Evolutionary conservation across 2,329 filamentous ascomycete species (phyloP), one percentile per base, ranked within the genome.

Genomic region (Apiospora arundinis): DNA sequence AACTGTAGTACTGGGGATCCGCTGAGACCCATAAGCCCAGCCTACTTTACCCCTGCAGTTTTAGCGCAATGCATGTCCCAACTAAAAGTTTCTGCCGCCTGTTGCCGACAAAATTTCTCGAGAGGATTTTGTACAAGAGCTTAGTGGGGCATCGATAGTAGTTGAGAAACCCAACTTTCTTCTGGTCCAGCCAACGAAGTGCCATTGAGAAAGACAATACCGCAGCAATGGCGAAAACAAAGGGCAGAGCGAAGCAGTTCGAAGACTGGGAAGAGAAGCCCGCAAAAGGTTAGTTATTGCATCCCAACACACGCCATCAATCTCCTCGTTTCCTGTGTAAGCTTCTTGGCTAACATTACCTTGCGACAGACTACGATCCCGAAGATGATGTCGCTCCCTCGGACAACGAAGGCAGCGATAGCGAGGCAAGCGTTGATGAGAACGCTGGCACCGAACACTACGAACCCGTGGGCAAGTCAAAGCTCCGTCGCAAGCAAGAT

Each of bases 401-500:
- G 73, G 86, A 86, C n/a, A 87, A 86, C 70, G 88, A 88, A 70
- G 89, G 88, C 66, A 85, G 84, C 60, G 85, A 81, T 18, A 87
- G 85, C 68, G 86, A 86, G 63, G 86, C 81, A 42, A 87, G 83
- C 74, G 84, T 83, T 6, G 83, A 87, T 40, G 86, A 86, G 67
- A 82, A 88, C 72, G 86, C 87, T 14, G 94, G 92, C 25, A 92
- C 95, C 44, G 95, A 97, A 77, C 71, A 72, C 44, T 73, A 73
- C 46, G 70, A 45, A 11, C 44, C 74, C 23, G 28, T 73, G 73
- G 92, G 91, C 25, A 96, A 95, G 85, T 96, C 92, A 83, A 95
- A 93, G 80, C 85, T 98, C 75, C 91, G 94, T 74, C 92, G 93
- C 78, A 90, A 90, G 71, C 91, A 94, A 45, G 87, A 88, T 32